Conservation (phyloP, 768 basidiomycete species). For the Hericium coralloides region DNA sequence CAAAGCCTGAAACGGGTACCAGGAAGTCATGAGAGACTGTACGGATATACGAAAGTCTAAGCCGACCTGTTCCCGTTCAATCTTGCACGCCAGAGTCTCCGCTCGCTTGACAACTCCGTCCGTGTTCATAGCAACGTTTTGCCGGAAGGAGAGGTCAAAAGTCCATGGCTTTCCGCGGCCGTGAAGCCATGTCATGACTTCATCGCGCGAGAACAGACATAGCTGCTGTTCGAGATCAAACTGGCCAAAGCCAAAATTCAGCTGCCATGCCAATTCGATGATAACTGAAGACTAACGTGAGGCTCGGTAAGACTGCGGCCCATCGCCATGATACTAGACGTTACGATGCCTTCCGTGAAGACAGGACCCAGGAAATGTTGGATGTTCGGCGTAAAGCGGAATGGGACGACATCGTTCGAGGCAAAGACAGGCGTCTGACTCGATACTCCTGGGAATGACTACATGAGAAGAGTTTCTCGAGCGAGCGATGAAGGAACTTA, state of each 20-base stretch:
- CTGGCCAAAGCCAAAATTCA: slow-evolving; percentile 27
- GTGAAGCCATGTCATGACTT: slow-evolving; percentile 72
- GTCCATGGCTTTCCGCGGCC: slow-evolving; percentile 46
- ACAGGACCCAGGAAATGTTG: slow-evolving; percentile 87
- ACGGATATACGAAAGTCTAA: background rate
- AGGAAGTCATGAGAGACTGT: background rate
- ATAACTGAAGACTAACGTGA: slow-evolving; percentile 45
- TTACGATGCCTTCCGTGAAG: slow-evolving; percentile 83
- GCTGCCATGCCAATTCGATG: background rate
- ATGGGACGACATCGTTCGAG: slow-evolving; percentile 85
- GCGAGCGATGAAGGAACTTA: slow-evolving; percentile 20
- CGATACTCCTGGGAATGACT: slow-evolving; percentile 17
- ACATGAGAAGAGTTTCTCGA: background rate
- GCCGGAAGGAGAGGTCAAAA: slow-evolving; percentile 50
- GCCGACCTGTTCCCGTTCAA: slow-evolving; percentile 73
- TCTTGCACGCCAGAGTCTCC: slow-evolving; percentile 78
- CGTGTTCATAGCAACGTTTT: slow-evolving; percentile 44
- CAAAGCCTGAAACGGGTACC: slow-evolving; percentile 17
- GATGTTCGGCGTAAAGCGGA: slow-evolving; percentile 95
- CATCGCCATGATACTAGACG: slow-evolving; percentile 84
- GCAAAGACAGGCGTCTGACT: slow-evolving; percentile 53
- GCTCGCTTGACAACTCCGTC: slow-evolving; percentile 74
- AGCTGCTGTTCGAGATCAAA: slow-evolving; percentile 91
- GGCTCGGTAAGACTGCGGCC: slow-evolving; percentile 86
- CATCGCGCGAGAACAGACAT: slow-evolving; percentile 87